Conservation (phyloP, 2,329 filamentous ascomycete species). For the Pyricularia sp. region DNA sequence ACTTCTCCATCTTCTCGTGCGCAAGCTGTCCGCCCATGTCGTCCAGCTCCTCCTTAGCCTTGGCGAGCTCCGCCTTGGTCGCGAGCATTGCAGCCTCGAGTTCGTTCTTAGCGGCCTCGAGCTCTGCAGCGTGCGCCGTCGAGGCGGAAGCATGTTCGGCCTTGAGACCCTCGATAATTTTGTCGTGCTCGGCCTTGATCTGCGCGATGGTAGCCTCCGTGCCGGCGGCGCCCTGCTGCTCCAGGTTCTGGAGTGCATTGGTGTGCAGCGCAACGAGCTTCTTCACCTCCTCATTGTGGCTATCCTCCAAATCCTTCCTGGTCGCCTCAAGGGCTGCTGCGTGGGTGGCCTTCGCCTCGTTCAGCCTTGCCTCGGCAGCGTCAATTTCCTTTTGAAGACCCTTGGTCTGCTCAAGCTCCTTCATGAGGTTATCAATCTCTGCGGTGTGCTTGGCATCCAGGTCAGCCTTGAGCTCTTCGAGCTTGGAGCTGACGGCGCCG, state of each 20-base stretch:
- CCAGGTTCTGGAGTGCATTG: slow-evolving; percentile 34
- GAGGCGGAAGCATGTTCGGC: slow-evolving; percentile 23
- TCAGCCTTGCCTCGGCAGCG: slow-evolving; percentile 21
- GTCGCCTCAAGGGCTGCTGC: slow-evolving; percentile 24
- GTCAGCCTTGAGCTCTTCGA: slow-evolving; percentile 24
- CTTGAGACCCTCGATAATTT: slow-evolving; percentile 30
- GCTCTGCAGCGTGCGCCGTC: slow-evolving; percentile 28
- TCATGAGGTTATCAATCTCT: slow-evolving; percentile 25
- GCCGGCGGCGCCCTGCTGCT: slow-evolving; percentile 31
- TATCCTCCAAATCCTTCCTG: slow-evolving; percentile 29
- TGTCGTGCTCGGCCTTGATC: slow-evolving; percentile 21
- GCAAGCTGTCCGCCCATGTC: slow-evolving; percentile 44
- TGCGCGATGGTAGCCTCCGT: slow-evolving; percentile 26
- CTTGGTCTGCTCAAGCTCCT: slow-evolving; percentile 21
- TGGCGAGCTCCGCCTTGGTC: slow-evolving; percentile 30
- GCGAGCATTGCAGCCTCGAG: slow-evolving; percentile 25
- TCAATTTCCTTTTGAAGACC: slow-evolving; percentile 20
- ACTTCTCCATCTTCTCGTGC: slow-evolving; percentile 50
- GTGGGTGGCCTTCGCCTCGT: slow-evolving; percentile 23
- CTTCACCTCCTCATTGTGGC: slow-evolving; percentile 35
- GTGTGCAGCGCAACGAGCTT: slow-evolving; percentile 32
- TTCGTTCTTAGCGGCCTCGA: slow-evolving; percentile 24
- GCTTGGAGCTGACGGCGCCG: slow-evolving; percentile 18
- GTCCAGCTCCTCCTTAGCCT: slow-evolving; percentile 37
- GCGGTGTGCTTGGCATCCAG: slow-evolving; percentile 23